Base-by-base conservation (phyloP, 441 rosid species). In the Pelargonium fulgidum region DNA sequence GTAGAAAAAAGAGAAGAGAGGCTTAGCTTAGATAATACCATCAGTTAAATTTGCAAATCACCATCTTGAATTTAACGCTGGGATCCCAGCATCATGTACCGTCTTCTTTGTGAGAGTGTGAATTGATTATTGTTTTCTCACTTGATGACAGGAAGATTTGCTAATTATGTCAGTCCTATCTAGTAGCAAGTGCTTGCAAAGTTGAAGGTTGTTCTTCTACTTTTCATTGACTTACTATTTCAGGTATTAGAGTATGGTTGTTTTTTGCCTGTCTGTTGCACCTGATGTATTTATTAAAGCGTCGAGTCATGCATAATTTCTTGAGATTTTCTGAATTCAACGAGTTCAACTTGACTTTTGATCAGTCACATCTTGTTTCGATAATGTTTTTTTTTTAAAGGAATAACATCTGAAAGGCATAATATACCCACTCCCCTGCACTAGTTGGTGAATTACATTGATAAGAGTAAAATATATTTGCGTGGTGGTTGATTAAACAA, bases 161-260 rank as follows among this genome's bases (percentile, higher is more conserved):
- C 83, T 17, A 85, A 86, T 72, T 89, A 89, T 81, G 63, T 89
- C 68, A 89, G 96, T 76, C 96, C 96, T 73, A 89, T 89, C 89
- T 87, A 84, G 70, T 22, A 66, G 39, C 72, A 39, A 16, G 61
- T 65, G 45, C 1, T 52, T 39, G 50, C 29, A 62, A 67, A 62
- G 76, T 56, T 36, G 39, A 68, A 36, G 50, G 68, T 65, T 1
- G 68, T 63, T 36, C 64, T 64, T 17, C 22, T 68, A 36, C 62
- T 50, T 7, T 10, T 54, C 45, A 4, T 62, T 42, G 65, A 64
- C 72, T 74, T 47, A 67, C 70, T 45, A 64, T 70, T 58, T 44
- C 50, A 24, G 47, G 42, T 33, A 59, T 65, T 39, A 65, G 56
- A 68, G 24, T 44, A 70, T 71, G 59, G 74, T 61, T 71, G 76